Conservation (phyloP, 257 asterid species). For the Paraleonurus japonicus region DNA sequence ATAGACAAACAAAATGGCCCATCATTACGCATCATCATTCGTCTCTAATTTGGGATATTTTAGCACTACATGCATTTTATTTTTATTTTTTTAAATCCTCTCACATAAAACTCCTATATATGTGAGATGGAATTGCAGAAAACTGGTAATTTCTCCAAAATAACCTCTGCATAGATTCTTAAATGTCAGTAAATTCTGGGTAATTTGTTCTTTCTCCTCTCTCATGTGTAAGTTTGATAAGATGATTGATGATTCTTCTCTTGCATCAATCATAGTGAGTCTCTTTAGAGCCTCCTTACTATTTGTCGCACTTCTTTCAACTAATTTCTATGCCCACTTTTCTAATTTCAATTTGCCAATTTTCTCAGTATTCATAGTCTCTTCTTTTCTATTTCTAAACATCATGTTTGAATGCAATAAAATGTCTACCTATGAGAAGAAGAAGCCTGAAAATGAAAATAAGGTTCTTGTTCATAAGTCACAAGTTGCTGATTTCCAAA, state of each 20-base stretch:
- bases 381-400: conserved; percentile 17
- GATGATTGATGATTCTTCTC: conserved; percentile 9
- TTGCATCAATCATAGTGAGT: conserved; percentile 3
- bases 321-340: conserved; percentile 15
- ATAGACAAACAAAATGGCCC: conserved; percentile 21
- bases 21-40: conserved; percentile 19
- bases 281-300: conserved; percentile 26
- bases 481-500: neutral
- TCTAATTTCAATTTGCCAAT: neutral
- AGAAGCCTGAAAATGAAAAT: neutral
- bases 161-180: neutral
- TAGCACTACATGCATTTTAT: too few species aligned
- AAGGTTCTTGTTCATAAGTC: neutral
- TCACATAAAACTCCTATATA: too few species aligned
- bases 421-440: conserved; percentile 1
- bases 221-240: neutral
- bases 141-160: neutral
- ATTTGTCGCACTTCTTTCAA: conserved; percentile 25
- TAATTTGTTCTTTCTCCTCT: too few species aligned
- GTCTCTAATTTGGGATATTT: neutral
- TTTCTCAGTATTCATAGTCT: neutral
- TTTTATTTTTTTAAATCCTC: too few species aligned
- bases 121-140: neutral
- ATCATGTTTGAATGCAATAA: conserved; percentile 10
- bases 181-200: neutral